These are phyloP conservation scores for Pythium coloratum DNA, from an alignment of 352 stramenopile species.

Conservation along the genomic window DNA sequence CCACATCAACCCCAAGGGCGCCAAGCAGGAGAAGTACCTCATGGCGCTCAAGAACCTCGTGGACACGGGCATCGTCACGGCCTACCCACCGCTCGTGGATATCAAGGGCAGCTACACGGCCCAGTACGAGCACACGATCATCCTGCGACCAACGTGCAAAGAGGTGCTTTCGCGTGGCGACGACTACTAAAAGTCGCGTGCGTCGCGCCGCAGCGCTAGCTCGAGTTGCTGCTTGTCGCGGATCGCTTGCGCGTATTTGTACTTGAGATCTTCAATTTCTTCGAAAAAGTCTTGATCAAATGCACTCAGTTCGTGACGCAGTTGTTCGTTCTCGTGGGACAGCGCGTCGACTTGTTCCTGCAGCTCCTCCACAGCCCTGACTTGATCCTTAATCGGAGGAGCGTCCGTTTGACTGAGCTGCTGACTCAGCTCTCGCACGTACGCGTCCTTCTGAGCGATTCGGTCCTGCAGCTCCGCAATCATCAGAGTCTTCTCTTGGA, in stretches of 20 bases:
- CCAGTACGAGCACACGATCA: constrained; percentile 99
- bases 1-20: constrained; percentile 91
- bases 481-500: constrained; percentile 29
- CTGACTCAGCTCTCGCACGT: constrained; percentile 19
- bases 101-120: constrained; percentile 96
- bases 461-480: constrained; percentile 38
- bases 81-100: constrained; percentile 97
- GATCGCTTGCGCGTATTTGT: constrained; percentile 89
- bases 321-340: constrained; percentile 63
- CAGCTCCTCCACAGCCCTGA: constrained; percentile 10
- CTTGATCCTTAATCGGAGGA: background rate
- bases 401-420: background rate
- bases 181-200: constrained; percentile 89
- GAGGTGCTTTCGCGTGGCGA: constrained; percentile 97
- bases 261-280: constrained; percentile 96
- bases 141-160: constrained; percentile 96
- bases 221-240: constrained; percentile 76
- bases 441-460: constrained; percentile 17
- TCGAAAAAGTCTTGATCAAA: constrained; percentile 96
- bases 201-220: constrained; percentile 25
- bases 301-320: constrained; percentile 80
- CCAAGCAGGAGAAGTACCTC: constrained; percentile 98
- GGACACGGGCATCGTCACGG: constrained; percentile 94
- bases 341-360: constrained; percentile 29
- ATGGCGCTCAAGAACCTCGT: constrained; percentile 97